Percentiles rank a stretch among this genome's conserved stretches.
Evolutionary conservation across 2,329 filamentous ascomycete species (phyloP).

Genomic region (Diaporthe helianthi): DNA sequence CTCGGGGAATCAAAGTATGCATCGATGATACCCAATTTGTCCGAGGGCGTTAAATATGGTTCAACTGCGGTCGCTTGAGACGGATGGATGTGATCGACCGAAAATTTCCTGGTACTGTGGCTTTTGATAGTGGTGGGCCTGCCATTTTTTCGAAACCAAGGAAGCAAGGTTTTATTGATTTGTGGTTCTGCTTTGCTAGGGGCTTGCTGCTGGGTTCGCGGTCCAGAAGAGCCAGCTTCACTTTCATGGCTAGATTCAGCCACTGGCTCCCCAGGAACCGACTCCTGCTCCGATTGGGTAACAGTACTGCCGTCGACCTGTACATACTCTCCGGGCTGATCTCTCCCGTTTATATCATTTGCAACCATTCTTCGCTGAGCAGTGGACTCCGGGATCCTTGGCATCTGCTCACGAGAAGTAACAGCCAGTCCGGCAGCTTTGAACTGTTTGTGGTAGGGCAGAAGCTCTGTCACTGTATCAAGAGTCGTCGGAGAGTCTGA

Average conservation of each 20-base stretch:
- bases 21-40: constrained; percentile 29
- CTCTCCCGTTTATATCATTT: neutral
- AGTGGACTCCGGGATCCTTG: constrained; percentile 19
- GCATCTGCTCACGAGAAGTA: constrained; percentile 57
- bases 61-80: constrained; percentile 28
- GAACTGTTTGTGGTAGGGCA: constrained; percentile 62
- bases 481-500: constrained; percentile 52
- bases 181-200: neutral
- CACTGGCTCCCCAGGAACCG: neutral
- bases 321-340: neutral
- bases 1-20: constrained; percentile 31
- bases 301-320: constrained; percentile 33
- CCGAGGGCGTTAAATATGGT: constrained; percentile 28
- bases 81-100: constrained; percentile 30
- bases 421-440: constrained; percentile 61
- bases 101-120: constrained; percentile 27
- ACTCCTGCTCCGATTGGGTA: constrained; percentile 29
- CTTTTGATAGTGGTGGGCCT: neutral
- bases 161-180: constrained; percentile 23
- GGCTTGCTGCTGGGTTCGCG: neutral
- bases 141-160: constrained; percentile 28
- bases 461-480: constrained; percentile 59
- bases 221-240: neutral
- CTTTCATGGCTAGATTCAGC: neutral
- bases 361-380: neutral